Base-by-base conservation (phyloP, 164 flowering plant species). In the Stephania japonica region DNA sequence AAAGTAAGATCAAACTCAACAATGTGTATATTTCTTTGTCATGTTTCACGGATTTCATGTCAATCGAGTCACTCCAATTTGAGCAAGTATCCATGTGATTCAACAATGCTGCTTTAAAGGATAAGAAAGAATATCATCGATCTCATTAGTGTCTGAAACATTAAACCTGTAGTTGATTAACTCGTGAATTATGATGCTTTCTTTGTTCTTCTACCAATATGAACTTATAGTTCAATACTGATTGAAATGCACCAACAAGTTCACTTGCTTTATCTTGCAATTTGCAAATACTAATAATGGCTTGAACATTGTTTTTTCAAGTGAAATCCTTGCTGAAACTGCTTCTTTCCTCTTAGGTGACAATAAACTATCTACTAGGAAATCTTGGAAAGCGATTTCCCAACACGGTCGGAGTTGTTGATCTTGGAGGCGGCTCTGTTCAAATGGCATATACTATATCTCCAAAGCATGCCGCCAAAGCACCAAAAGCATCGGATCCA, bases 381-480 rank as follows among this genome's bases (percentile, higher is more conserved):
- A 88, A 87, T 72, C 72, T 92, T 79, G 97, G 97, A 42, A 88
- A 84, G 80, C 66, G 78, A 49, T 90, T 88, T 73, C 76, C 89
- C 23, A 70, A 81, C 47, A 94, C 98, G 49, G 98, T 94, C 82
- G 97, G 97, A 75, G 90, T 94, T 43, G 97, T 94, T 72, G 98
- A 94, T 78, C 98, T 94, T 80, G 98, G 98, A 47, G 98, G 98
- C 72, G 98, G 98, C 61, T 94, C 98, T 78, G 98, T 94, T 49
- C 98, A 94, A 83, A 92, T 94, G 98, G 94, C 98, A 67, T 94
- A 94, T 85, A 97, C 97, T 61, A 91, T 94, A 80, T 89, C 98
- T 50, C 88, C 85, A 72, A 21, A 78, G 26, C 90, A 85, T 82
- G 97, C 97, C 76, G 89, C 81, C 32, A 89, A 82, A 72, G 90